Percentiles rank a stretch among this genome's conserved stretches.
phyloP scores from a whole-genome alignment of 768 basidiomycete species.

The Calvatia gigantea region DNA sequence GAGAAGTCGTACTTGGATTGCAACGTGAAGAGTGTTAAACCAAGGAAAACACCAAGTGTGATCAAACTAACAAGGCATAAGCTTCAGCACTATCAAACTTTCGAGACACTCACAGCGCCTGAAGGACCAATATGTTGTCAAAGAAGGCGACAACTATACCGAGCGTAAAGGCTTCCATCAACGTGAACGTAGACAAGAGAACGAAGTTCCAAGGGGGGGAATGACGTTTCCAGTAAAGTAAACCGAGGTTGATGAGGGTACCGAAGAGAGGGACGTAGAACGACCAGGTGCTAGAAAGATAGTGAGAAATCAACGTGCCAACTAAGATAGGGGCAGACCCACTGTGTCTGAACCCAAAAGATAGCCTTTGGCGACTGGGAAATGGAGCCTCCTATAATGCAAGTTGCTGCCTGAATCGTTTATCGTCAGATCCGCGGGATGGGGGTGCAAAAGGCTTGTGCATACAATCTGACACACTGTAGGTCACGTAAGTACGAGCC shows the following conservation, averaged over 20 bases:
- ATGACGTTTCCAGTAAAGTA: conserved; percentile 92
- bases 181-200: conserved; percentile 81
- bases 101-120: conserved; percentile 65
- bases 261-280: conserved; percentile 79
- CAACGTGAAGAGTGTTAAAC: conserved; percentile 90
- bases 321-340: conserved; percentile 22
- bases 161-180: conserved; percentile 87
- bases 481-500: conserved; percentile 7
- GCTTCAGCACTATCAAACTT: background rate
- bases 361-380: conserved; percentile 59
- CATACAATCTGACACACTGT: conserved; percentile 73
- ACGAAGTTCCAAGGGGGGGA: conserved; percentile 85
- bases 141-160: conserved; percentile 82
- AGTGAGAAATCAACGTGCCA: background rate
- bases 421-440: background rate
- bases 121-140: conserved; percentile 70
- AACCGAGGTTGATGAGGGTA: conserved; percentile 72
- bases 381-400: conserved; percentile 69
- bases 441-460: background rate
- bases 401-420: conserved; percentile 60
- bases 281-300: conserved; percentile 58
- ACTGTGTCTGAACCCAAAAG: conserved; percentile 72
- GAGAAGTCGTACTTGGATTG: conserved; percentile 98
- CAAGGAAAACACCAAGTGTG: conserved; percentile 89
- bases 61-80: conserved; percentile 51